Percentiles rank a stretch among this genome's conserved stretches.
These are phyloP conservation scores for Candida sanyaensis DNA, from an alignment of 1,139 yeast genomes.

Conservation along the genomic window DNA sequence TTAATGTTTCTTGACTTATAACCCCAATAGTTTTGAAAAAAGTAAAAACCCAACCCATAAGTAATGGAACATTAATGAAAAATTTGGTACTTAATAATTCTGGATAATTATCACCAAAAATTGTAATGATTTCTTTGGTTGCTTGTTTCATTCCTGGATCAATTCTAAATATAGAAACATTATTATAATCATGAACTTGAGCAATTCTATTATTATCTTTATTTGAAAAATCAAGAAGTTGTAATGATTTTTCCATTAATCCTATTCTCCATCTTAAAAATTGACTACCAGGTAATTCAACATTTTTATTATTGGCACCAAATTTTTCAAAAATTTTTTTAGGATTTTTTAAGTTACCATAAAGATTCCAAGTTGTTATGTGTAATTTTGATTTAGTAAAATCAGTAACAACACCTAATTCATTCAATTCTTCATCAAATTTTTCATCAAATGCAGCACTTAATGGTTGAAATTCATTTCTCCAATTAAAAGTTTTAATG, in stretches of 20 bases:
- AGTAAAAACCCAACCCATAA: constrained; percentile 80
- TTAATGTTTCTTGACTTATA: constrained; percentile 66
- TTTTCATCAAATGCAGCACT: constrained; percentile 73
- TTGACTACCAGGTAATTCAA: constrained; percentile 41
- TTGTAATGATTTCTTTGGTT: constrained; percentile 65
- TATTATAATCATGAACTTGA: constrained; percentile 84
- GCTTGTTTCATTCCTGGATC: constrained; percentile 73
- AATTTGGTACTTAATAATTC: constrained; percentile 73
- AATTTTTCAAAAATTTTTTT: constrained; percentile 63
- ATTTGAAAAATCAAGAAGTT: constrained; percentile 57
- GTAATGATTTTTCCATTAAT: constrained; percentile 79
- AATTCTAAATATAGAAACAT: constrained; percentile 71
- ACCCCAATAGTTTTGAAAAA: constrained; percentile 55
- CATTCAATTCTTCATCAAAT: constrained; percentile 57
- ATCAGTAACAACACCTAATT: constrained; percentile 67
- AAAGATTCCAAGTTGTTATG: constrained; percentile 82
- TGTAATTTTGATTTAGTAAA: constrained; percentile 31
- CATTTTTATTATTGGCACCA: constrained; percentile 22
- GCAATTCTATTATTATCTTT: constrained; percentile 59
- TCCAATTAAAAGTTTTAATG: constrained; percentile 70
- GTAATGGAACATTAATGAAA: constrained; percentile 75
- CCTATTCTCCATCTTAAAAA: constrained; percentile 89
- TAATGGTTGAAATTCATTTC: constrained; percentile 74
- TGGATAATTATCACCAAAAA: constrained; percentile 82
- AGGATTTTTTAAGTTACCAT: constrained; percentile 70